A percentile compares a stretch with the other conserved stretches of the same genome.
Conservation (phyloP, 768 basidiomycete genomes). For the Xerocomus potaroensis region DNA sequence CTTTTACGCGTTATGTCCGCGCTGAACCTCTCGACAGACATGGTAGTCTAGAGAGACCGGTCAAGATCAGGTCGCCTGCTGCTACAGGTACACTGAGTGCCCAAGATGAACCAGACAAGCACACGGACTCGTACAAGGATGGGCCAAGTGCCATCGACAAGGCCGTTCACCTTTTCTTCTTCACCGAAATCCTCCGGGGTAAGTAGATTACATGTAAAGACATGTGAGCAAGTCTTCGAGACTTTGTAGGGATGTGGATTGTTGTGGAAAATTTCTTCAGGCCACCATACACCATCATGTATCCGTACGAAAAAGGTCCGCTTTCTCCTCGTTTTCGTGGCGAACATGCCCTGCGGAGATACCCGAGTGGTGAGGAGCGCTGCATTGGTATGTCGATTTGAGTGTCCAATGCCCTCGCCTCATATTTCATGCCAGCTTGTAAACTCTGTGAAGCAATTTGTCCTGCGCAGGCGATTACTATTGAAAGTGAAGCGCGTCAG, state of each 20-base stretch:
- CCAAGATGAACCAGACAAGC: constrained; percentile 43
- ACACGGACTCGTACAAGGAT: constrained; percentile 63
- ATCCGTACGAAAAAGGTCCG: constrained; percentile 97
- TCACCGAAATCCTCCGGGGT: constrained; percentile 98
- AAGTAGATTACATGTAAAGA: constrained; percentile 24
- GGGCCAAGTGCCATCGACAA: constrained; percentile 94
- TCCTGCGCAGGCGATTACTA: constrained; percentile 98
- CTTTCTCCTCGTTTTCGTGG: constrained; percentile 97
- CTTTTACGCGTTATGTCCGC: constrained; percentile 19
- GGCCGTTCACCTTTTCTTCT: constrained; percentile 95
- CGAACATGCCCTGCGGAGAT: constrained; percentile 94
- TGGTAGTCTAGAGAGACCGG: constrained; percentile 18
- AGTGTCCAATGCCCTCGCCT: constrained; percentile 2
- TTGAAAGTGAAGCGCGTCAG: constrained; percentile 93
- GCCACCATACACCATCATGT: constrained; percentile 97
- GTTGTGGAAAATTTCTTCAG: constrained; percentile 89
- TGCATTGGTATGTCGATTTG: constrained; percentile 77
- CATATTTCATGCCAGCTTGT: constrained; percentile 59
- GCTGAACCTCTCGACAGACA: constrained; percentile 19
- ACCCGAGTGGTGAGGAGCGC: constrained; percentile 96
- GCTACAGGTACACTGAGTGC: constrained; percentile 34
- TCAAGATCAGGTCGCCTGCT: constrained; percentile 31
- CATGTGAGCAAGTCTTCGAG: constrained; percentile 7
- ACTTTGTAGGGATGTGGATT: constrained; percentile 87
- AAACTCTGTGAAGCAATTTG: constrained; percentile 99